phyloP scores from a whole-genome alignment of 371 early-diverging fungal genomes.

The Circinella minor region DNA sequence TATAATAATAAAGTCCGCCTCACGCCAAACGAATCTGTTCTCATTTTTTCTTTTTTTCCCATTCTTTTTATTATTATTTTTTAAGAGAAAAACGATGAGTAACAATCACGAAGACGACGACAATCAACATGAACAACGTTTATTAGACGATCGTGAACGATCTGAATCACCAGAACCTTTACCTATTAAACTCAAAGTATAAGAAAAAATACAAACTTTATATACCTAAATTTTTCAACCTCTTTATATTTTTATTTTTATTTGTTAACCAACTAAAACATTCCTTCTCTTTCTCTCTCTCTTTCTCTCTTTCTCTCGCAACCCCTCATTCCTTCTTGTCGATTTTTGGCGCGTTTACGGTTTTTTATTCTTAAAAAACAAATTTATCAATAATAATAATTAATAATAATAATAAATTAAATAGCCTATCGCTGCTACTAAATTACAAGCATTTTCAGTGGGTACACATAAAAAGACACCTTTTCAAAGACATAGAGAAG shows the following conservation, averaged over 20 bases:
- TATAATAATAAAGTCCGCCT: background rate
- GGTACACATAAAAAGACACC: constrained; percentile 75
- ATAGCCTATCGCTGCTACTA: constrained; percentile 64
- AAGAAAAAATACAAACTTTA: background rate
- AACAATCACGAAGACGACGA: background rate
- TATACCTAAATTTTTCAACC: background rate
- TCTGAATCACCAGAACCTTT: constrained; percentile 4
- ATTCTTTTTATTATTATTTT: background rate
- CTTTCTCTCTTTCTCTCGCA: no score
- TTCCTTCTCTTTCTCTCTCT: no score
- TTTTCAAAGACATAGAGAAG: constrained; percentile 79
- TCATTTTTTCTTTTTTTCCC: background rate
- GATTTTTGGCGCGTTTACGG: no score
- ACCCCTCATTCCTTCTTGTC: no score
- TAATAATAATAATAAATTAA: no score
- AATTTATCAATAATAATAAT: no score
- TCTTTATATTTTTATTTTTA: background rate
- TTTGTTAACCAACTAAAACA: no score
- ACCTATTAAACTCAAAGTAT: constrained; percentile 13
- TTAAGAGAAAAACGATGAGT: background rate
- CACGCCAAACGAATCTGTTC: no score
- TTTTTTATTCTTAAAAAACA: background rate
- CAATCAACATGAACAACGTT: background rate
- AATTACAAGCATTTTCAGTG: constrained; percentile 71
- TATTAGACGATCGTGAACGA: background rate